Conservation (phyloP, 805 yeast genomes). For the Metschnikowia gruessii region DNA sequence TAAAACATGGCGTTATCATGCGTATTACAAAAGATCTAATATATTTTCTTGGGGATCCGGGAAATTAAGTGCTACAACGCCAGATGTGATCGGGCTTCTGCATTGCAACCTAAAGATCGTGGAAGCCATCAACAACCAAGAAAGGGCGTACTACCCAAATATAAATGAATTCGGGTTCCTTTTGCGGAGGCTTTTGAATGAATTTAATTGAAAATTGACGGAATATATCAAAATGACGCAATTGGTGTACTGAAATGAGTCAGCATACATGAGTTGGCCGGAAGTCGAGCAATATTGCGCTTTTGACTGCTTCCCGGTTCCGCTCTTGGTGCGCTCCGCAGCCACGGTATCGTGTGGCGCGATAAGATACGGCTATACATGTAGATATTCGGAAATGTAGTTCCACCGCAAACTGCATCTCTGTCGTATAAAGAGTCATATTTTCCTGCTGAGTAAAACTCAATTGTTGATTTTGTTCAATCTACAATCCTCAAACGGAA, state of each 20-base stretch:
- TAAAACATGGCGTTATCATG: too few species aligned
- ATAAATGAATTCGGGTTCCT: background rate
- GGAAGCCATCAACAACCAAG: too few species aligned
- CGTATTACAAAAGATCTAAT: too few species aligned
- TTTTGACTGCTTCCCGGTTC: slow-evolving; percentile 1
- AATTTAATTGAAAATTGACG: background rate
- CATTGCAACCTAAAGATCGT: too few species aligned
- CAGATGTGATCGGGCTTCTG: too few species aligned
- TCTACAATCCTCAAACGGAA: background rate
- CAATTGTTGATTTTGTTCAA: background rate
- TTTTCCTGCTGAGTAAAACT: background rate
- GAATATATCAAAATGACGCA: background rate
- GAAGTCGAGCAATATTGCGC: background rate
- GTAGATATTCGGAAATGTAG: background rate
- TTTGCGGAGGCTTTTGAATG: too few species aligned
- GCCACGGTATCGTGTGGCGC: slow-evolving; percentile 17
- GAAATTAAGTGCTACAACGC: too few species aligned
- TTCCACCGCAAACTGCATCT: background rate
- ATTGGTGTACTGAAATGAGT: background rate
- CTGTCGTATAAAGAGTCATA: background rate
- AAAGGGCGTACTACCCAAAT: too few species aligned
- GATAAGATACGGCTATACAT: slow-evolving; percentile 7
- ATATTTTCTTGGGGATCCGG: too few species aligned
- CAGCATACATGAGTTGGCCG: background rate
- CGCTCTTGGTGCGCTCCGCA: background rate